Conservation (phyloP, 2,329 filamentous ascomycete genomes). For the Claviceps sorghi region DNA sequence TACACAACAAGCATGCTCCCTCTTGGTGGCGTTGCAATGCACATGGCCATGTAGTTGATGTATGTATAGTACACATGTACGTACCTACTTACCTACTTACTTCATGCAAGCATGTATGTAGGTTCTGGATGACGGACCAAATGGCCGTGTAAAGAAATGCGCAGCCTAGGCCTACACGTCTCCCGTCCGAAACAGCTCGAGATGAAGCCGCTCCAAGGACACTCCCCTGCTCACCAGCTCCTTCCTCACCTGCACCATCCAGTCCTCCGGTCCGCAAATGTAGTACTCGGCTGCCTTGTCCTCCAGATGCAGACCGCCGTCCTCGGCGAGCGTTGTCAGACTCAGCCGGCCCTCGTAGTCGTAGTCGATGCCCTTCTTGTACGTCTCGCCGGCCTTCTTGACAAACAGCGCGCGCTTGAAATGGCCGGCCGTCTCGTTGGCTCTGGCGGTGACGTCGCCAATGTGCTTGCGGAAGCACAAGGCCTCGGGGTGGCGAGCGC, state of each 20-base stretch:
- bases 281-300: slow-evolving; percentile 46
- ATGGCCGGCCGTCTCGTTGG: slow-evolving; percentile 12
- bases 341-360: slow-evolving; percentile 41
- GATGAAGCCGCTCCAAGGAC: slow-evolving; percentile 35
- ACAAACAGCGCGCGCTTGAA: slow-evolving; percentile 35
- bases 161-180: no score
- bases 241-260: slow-evolving; percentile 46
- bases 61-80: no score
- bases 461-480: slow-evolving; percentile 43
- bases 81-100: no score
- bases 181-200: slow-evolving; percentile 50
- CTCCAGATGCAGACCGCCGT: slow-evolving; percentile 35
- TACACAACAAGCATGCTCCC: no score
- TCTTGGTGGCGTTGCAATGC: no score
- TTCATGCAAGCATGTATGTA: no score
- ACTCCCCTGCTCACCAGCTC: slow-evolving; percentile 40
- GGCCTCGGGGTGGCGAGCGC: slow-evolving; percentile 32
- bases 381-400: slow-evolving; percentile 26
- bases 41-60: no score
- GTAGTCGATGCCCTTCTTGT: slow-evolving; percentile 37
- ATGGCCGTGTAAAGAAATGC: no score
- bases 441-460: slow-evolving; percentile 17
- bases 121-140: no score
- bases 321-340: slow-evolving; percentile 34
- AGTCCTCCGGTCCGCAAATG: slow-evolving; percentile 50